Base-by-base conservation (phyloP, 139 green algal species). In the Coelastrella sp. region DNA sequence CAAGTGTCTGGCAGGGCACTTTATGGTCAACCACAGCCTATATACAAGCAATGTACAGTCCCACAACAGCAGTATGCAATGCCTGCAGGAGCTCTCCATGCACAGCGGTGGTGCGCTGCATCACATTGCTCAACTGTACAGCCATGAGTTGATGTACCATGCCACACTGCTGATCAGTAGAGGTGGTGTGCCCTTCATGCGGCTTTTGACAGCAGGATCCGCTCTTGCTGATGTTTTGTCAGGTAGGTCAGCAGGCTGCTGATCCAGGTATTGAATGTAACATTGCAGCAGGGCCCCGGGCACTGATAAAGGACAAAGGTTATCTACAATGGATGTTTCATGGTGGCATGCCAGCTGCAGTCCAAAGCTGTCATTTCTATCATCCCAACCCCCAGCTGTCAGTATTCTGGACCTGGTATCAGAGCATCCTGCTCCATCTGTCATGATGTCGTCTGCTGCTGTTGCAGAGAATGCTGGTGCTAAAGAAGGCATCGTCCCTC, bases 401-500 rank as follows among this genome's bases (percentile, higher is more conserved):
- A 76, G 15, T 19, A 76, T 27, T 24, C 4, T 76, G 68, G 10
- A 10, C 68, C n/a, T 76, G 17, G 8, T 10, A 76, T 24, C 10
- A 27, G 68, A 10, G 4, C 19, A 24, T 24, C 19, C 3, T 76
- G 68, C 68, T 76, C 63, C 63, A 49, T 49, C 35, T 49, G 35
- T 49, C 35, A 49, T 49, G 35, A 49, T 49, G 35, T 49, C 35
- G 35, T 70, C 12, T 76, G 68, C 68, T 76, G 35, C 19, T 25
- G 7, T 0, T 76, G 68, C 74, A 90, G 85, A 65, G 12, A 90
- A 90, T 11, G 73, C 74, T 15, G 85, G 57, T 49, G 35, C 8
- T n/a, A 90, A 90, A 7, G 85, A 90, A 20, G 85, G 73, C 59
- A 75, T 90, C 11, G 85, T 22, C 19, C 85, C 85, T 49, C 73